Percentiles rank a stretch among this genome's conserved stretches.
These are phyloP conservation scores for Sugiyamaella pinicola DNA, from an alignment of 1,139 yeast genomes.

Conservation along the genomic window DNA sequence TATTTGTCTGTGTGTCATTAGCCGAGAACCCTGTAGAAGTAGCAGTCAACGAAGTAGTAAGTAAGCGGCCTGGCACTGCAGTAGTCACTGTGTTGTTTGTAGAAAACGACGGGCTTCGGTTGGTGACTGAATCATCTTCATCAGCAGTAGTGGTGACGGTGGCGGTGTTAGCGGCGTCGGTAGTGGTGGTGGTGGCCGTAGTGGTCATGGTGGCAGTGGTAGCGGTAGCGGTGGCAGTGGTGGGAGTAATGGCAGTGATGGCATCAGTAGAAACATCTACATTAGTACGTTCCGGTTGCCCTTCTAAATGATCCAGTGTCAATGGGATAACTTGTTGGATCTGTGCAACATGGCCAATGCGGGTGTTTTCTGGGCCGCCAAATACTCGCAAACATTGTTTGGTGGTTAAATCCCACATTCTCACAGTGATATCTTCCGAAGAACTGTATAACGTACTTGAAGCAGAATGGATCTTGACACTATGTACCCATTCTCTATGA, in stretches of 20 bases:
- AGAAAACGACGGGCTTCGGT: slow-evolving; percentile 6
- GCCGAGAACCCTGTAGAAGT: slow-evolving; percentile 33
- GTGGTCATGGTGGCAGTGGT: slow-evolving; percentile 18
- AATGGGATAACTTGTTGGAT: slow-evolving; percentile 89
- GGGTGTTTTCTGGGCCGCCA: slow-evolving; percentile 55
- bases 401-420: slow-evolving; percentile 91
- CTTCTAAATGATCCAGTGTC: slow-evolving; percentile 52
- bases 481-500: slow-evolving; percentile 88
- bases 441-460: slow-evolving; percentile 83
- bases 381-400: slow-evolving; percentile 79
- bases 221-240: slow-evolving; percentile 24
- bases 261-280: background rate
- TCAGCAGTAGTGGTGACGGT: slow-evolving; percentile 15
- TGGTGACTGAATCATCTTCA: background rate
- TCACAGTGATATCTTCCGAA: slow-evolving; percentile 85
- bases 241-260: slow-evolving; percentile 13
- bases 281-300: slow-evolving; percentile 16
- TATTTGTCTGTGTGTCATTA: slow-evolving; percentile 21
- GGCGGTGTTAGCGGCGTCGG: slow-evolving; percentile 13
- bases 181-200: slow-evolving; percentile 19
- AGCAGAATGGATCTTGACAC: slow-evolving; percentile 80
- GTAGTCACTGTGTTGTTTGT: slow-evolving; percentile 16
- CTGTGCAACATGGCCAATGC: slow-evolving; percentile 60
- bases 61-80: slow-evolving; percentile 16
- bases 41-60: slow-evolving; percentile 25